Evolutionary conservation across 148 eudicot species (phyloP).

Genomic region (Beta vulgaris): DNA sequence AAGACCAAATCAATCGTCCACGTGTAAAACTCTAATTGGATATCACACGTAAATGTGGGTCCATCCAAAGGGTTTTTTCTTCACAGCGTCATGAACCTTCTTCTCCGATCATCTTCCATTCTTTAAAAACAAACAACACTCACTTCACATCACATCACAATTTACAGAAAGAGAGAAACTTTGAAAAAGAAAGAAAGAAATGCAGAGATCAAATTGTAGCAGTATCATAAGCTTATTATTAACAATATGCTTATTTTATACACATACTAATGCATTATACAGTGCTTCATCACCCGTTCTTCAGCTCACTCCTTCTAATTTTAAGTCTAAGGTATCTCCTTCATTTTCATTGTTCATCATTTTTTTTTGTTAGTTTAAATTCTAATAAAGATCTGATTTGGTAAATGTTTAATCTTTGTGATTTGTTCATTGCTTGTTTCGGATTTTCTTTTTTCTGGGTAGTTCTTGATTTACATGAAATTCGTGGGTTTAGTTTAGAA

Average conservation of each 20-base stretch:
- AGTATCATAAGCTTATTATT: conserved; percentile 11
- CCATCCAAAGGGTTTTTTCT: conserved; percentile 26
- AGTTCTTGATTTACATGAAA: too few species aligned
- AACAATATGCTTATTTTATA: conserved; percentile 22
- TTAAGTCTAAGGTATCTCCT: conserved; percentile 75
- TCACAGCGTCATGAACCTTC: conserved; percentile 19
- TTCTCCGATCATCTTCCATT: conserved; percentile 4
- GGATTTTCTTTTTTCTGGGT: not conserved
- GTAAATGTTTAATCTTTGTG: not conserved
- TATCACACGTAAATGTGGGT: conserved; percentile 36
- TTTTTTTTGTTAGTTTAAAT: not conserved
- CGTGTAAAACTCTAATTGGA: conserved; percentile 37
- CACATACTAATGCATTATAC: conserved; percentile 56
- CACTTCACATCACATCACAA: not conserved
- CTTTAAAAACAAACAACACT: not conserved
- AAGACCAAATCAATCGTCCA: conserved; percentile 14
- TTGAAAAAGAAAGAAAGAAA: not conserved
- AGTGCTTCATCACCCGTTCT: conserved; percentile 75
- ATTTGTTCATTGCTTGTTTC: not conserved
- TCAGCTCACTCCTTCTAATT: conserved; percentile 76
- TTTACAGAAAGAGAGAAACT: not conserved
- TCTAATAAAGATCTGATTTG: not conserved
- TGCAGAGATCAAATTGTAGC: conserved; percentile 26
- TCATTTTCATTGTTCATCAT: not conserved
- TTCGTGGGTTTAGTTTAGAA: too few species aligned